These are phyloP conservation scores for Hymenoscyphus fraxineus DNA, from an alignment of 2,329 filamentous ascomycete genomes.

Conservation along the genomic window DNA sequence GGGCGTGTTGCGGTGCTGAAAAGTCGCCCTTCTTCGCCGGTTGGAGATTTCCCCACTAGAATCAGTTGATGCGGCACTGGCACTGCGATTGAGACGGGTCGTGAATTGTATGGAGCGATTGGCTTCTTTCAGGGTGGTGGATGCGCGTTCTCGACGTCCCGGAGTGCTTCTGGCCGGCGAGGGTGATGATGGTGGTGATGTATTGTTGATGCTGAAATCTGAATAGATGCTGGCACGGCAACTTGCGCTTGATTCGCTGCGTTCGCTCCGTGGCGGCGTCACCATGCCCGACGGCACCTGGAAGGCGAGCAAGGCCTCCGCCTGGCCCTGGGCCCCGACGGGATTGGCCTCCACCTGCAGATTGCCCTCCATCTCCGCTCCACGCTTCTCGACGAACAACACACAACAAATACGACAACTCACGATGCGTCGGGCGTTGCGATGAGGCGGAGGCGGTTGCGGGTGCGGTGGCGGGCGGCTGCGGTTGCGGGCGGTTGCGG, in stretches of 20 bases:
- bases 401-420: not conserved
- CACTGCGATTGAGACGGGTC: constrained; percentile 27
- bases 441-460: not conserved
- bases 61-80: constrained; percentile 17
- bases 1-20: constrained; percentile 20
- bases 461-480: not conserved
- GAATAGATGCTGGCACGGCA: constrained; percentile 2
- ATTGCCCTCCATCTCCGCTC: not conserved
- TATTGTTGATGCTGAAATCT: constrained; percentile 3
- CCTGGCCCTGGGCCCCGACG: too few relatives aligned
- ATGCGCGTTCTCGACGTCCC: constrained; percentile 25
- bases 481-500: not conserved
- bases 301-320: not conserved
- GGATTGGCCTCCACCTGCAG: not conserved
- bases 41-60: constrained; percentile 12
- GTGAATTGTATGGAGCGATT: constrained; percentile 29
- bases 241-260: not conserved
- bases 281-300: not conserved
- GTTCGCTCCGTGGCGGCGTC: not conserved
- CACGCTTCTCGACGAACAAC: not conserved
- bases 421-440: not conserved
- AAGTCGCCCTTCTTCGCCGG: constrained; percentile 18
- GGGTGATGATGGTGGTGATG: not conserved
- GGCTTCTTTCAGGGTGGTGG: constrained; percentile 25
- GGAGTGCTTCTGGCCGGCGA: not conserved